phyloP scores from a whole-genome alignment of 2,329 filamentous ascomycete species.

The Teratosphaeria epicoccoides region DNA sequence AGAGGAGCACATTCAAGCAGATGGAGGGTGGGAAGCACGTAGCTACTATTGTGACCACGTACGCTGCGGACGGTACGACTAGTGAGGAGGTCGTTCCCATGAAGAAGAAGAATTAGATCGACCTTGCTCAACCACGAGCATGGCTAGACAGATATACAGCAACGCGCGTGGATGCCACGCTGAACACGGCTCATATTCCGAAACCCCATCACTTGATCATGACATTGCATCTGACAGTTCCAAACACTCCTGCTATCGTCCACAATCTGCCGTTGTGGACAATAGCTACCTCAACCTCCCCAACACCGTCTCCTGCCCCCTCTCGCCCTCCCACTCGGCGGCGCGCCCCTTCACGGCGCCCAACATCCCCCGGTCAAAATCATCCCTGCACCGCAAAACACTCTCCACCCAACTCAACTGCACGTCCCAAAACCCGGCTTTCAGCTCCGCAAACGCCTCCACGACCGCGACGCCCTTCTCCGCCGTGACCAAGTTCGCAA shows the following conservation, averaged over 20 bases:
- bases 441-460: constrained; percentile 73
- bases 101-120: too few species aligned
- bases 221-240: too few species aligned
- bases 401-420: constrained; percentile 94
- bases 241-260: too few species aligned
- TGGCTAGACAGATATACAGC: too few species aligned
- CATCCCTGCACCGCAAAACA: constrained; percentile 74
- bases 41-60: background rate
- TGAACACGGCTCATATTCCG: too few species aligned
- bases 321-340: constrained; percentile 70
- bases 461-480: constrained; percentile 63
- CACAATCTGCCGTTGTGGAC: too few species aligned
- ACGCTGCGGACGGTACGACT: background rate
- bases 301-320: constrained; percentile 88
- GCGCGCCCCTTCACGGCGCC: constrained; percentile 79
- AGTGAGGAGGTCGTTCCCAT: too few species aligned
- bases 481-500: constrained; percentile 64
- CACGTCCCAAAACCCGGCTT: constrained; percentile 81
- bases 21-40: background rate
- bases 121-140: too few species aligned
- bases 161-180: too few species aligned
- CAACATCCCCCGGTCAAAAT: constrained; percentile 86
- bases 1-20: too few species aligned
- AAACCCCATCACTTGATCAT: too few species aligned
- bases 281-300: constrained; percentile 55